Base-by-base conservation (phyloP, 1,139 yeast species). In the Kodamaea arcana region DNA sequence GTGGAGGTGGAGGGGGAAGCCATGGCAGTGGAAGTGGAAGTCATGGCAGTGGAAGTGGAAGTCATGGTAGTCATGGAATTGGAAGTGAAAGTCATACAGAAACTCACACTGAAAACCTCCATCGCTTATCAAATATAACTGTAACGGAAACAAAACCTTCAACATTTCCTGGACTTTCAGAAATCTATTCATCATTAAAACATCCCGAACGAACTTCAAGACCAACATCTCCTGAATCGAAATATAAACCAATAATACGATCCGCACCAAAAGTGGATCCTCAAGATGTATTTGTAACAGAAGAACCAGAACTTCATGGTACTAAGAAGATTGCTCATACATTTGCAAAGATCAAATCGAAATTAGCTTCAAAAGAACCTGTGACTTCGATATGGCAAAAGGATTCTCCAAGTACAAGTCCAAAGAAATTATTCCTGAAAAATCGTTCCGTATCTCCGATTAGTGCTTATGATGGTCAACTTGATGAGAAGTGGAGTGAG, bases 361-460 rank as follows among this genome's bases (percentile, higher is more conserved):
- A 58, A 41, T 58, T 67, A 38, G 58, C 54, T 35, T 45, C 58
- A n/a, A 65, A 60, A 43, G 72, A 67, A 34, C 64, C 71, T 4
- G 52, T 65, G 18, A 48, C 58, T 4, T 42, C 50, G 4, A 34
- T 60, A 9, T 62, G 65, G 53, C 31, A 36, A 4, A 14, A 35
- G 4, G 42, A 45, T 20, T 5, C 12, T 12, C 16, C 31, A 2
- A 27, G 39, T 18, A n/a, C 33, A 10, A 34, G 37, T 15, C 43
- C 43, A 1, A 32, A 32, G 2, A 37, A 33, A 24, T 32, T 28
- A 9, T 5, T 28, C 32, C 21, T 31, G 9, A 27, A 36, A 24
- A 21, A 15, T 2, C 29, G 52, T 15, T 43, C 48, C 4, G 32
- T 40, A 2, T 48, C 55, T 11, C 55, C 55, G 2, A 42, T 49